These are phyloP conservation scores for Cutaneotrichosporon cavernicola DNA, from an alignment of 1,284 basidiomycete genomes.

Conservation along the genomic window DNA sequence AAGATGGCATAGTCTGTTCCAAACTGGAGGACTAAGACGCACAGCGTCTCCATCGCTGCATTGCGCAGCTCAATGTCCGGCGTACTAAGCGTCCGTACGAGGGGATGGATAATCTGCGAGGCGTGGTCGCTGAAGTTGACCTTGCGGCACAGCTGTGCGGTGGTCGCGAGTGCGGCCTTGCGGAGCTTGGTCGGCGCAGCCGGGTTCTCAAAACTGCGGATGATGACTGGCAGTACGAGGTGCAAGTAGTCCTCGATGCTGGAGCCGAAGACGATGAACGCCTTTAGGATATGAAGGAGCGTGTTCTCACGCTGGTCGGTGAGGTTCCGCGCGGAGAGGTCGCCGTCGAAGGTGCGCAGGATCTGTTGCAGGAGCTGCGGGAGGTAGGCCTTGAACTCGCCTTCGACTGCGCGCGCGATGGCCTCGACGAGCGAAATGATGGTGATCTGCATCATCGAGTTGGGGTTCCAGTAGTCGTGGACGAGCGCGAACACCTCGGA, in stretches of 20 bases:
- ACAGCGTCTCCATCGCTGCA: conserved; percentile 90
- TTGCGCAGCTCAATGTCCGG: conserved; percentile 75
- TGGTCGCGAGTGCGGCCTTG: conserved; percentile 85
- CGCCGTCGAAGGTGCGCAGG: conserved; percentile 83
- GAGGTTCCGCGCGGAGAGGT: conserved; percentile 57
- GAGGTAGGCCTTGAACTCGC: conserved; percentile 98
- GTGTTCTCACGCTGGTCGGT: conserved; percentile 83
- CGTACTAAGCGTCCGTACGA: conserved; percentile 82
- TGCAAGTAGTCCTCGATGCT: conserved; percentile 99
- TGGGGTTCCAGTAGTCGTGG: conserved; percentile 82
- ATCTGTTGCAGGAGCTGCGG: conserved; percentile 87
- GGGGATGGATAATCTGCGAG: conserved; percentile 92
- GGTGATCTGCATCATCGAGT: conserved; percentile 79
- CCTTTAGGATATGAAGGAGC: conserved; percentile 71
- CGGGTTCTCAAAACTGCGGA: conserved; percentile 82
- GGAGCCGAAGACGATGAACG: conserved; percentile 90
- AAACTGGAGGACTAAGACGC: conserved; percentile 86
- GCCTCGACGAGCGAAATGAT: conserved; percentile 93
- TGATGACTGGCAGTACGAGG: conserved; percentile 91
- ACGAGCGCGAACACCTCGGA: conserved; percentile 78
- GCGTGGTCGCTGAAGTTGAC: conserved; percentile 99
- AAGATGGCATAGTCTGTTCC: conserved; percentile 97
- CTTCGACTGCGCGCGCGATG: conserved; percentile 90
- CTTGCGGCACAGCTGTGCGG: conserved; percentile 84
- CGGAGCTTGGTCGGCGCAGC: conserved; percentile 75